A percentile compares a stretch with the other conserved stretches of the same genome.
These are phyloP conservation scores for Saccharomyces hybrid DNA, from an alignment of 1,139 yeast genomes.

Conservation along the genomic window DNA sequence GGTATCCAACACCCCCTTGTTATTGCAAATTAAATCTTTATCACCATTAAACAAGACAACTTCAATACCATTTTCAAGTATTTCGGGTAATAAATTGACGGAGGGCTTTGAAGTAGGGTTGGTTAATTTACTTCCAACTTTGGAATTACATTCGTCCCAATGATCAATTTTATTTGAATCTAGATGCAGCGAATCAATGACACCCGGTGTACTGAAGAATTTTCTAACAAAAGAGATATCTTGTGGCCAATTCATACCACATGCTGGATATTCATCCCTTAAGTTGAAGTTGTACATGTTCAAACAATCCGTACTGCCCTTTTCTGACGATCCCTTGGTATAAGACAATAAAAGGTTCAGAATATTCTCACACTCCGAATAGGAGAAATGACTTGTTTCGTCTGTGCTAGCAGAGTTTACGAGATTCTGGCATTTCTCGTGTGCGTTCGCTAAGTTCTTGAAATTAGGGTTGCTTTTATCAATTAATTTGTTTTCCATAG, in stretches of 20 bases:
- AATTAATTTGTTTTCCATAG: constrained; percentile 53
- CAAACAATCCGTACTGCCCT: constrained; percentile 45
- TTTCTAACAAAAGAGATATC: constrained; percentile 52
- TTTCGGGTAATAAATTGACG: constrained; percentile 53
- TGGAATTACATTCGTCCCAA: constrained; percentile 75
- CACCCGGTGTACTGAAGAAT: constrained; percentile 52
- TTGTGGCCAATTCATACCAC: constrained; percentile 95
- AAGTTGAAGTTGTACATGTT: constrained; percentile 79
- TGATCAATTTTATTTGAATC: constrained; percentile 22
- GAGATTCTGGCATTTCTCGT: constrained; percentile 55
- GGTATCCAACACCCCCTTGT: constrained; percentile 62
- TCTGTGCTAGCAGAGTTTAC: constrained; percentile 30
- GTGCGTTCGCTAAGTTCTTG: constrained; percentile 40
- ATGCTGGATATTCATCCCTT: constrained; percentile 67
- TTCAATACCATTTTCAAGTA: constrained; percentile 50
- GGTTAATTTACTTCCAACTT: constrained; percentile 47
- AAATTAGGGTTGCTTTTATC: constrained; percentile 37
- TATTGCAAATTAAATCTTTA: constrained; percentile 83
- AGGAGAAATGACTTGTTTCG: constrained; percentile 33
- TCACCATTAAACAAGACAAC: constrained; percentile 80
- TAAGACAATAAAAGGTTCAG: constrained; percentile 39
- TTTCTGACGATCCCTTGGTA: constrained; percentile 31
- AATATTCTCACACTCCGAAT: constrained; percentile 43
- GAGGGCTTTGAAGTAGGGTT: constrained; percentile 56
- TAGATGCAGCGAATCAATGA: constrained; percentile 54